A percentile compares a stretch with the other conserved stretches of the same genome.
Evolutionary conservation across 768 basidiomycete genomes (phyloP).

Genomic region (Suillus americanus): DNA sequence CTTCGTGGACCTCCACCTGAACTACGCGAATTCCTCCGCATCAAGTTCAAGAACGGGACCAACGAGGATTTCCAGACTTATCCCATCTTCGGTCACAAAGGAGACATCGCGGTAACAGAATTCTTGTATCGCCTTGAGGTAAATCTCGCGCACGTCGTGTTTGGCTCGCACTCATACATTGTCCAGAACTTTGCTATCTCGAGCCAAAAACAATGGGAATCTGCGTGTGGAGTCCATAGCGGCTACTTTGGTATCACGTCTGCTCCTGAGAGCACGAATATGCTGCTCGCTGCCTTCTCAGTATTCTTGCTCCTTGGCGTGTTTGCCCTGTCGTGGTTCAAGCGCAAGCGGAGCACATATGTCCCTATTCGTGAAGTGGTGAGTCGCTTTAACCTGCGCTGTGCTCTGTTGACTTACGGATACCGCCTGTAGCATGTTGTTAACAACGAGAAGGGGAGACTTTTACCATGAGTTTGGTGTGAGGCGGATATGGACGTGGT

Average conservation of each 20-base stretch:
- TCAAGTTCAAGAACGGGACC: slow-evolving; percentile 85
- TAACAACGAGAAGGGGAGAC: slow-evolving; percentile 23
- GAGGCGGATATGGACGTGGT: background rate
- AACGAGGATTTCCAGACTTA: slow-evolving; percentile 55
- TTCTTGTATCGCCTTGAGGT: slow-evolving; percentile 83
- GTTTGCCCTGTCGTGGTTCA: slow-evolving; percentile 17
- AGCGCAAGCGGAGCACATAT: slow-evolving; percentile 13
- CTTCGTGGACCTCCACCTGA: slow-evolving; percentile 75
- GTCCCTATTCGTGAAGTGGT: slow-evolving; percentile 15
- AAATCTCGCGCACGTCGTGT: slow-evolving; percentile 12
- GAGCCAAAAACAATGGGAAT: slow-evolving; percentile 40
- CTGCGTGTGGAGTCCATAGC: slow-evolving; percentile 33
- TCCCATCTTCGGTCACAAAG: slow-evolving; percentile 69
- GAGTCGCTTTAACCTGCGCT: background rate
- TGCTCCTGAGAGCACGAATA: slow-evolving; percentile 2
- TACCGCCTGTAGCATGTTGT: background rate
- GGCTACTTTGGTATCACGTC: slow-evolving; percentile 20
- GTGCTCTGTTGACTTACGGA: background rate
- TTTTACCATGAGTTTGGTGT: slow-evolving; percentile 20
- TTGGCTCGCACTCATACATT: slow-evolving; percentile 1
- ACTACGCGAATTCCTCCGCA: slow-evolving; percentile 73
- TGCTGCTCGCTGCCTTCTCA: slow-evolving; percentile 7
- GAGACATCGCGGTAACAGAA: slow-evolving; percentile 75
- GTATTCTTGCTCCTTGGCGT: slow-evolving; percentile 14
- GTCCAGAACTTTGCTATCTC: slow-evolving; percentile 38